These are phyloP conservation scores for Elongisporangium anandrum DNA, from an alignment of 352 stramenopile genomes.

Conservation along the genomic window DNA sequence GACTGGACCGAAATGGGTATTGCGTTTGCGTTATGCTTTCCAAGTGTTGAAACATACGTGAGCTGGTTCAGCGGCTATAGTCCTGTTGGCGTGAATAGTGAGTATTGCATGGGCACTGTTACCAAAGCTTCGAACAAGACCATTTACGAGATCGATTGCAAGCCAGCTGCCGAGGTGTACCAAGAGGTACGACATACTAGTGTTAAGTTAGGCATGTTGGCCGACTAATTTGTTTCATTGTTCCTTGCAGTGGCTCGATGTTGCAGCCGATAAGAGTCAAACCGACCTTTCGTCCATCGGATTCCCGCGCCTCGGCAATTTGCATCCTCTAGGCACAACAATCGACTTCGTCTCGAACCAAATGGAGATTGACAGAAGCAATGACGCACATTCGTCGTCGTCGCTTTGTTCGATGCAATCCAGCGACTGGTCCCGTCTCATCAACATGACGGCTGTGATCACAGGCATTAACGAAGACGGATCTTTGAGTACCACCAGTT, in stretches of 20 bases:
- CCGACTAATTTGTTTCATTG: not conserved
- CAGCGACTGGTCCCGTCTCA: slow-evolving; percentile 74
- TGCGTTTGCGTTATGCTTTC: slow-evolving; percentile 78
- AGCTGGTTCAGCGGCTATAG: slow-evolving; percentile 87
- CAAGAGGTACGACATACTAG: slow-evolving; percentile 43
- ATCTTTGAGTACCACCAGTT: slow-evolving; percentile 79
- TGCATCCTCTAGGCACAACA: slow-evolving; percentile 78
- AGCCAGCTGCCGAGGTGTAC: slow-evolving; percentile 77
- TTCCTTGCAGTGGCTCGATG: slow-evolving; percentile 58
- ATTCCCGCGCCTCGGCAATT: slow-evolving; percentile 76
- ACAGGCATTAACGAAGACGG: slow-evolving; percentile 81
- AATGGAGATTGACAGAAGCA: slow-evolving; percentile 55
- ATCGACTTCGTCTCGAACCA: slow-evolving; percentile 77
- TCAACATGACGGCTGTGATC: slow-evolving; percentile 86
- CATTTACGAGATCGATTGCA: slow-evolving; percentile 85
- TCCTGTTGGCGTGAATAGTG: slow-evolving; percentile 62
- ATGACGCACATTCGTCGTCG: slow-evolving; percentile 42
- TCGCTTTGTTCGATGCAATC: slow-evolving; percentile 79
- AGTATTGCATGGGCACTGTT: slow-evolving; percentile 83
- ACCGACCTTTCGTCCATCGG: slow-evolving; percentile 70
- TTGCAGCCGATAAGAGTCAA: slow-evolving; percentile 70
- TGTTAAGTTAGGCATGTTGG: not conserved
- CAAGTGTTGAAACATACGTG: slow-evolving; percentile 83
- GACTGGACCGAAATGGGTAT: slow-evolving; percentile 81
- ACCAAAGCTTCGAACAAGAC: slow-evolving; percentile 84